Evolutionary conservation across 345 rosid species (phyloP).

Genomic region (Salix arbutifolia): DNA sequence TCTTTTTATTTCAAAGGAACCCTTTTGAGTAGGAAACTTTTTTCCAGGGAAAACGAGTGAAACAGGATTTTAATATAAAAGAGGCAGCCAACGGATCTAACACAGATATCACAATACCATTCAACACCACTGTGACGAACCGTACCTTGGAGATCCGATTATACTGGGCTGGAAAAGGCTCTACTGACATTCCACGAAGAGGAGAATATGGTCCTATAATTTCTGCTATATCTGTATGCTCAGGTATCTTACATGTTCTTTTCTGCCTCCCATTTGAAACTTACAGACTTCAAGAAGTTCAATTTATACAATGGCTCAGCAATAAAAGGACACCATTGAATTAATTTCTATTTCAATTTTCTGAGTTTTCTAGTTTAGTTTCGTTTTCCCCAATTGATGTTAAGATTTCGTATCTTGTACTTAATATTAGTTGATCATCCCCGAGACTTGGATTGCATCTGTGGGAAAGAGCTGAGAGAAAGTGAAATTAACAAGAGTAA

Average conservation of each 20-base stretch:
- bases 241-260: slow-evolving; percentile 39
- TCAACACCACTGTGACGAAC: slow-evolving; percentile 27
- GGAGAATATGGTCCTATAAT: slow-evolving; percentile 62
- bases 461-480: no score
- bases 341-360: no score
- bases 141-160: slow-evolving; percentile 52
- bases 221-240: slow-evolving; percentile 49
- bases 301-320: no score
- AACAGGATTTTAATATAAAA: background rate
- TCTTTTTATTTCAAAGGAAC: background rate
- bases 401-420: no score
- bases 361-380: no score
- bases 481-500: no score
- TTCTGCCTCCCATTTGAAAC: no score
- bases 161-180: slow-evolving; percentile 67
- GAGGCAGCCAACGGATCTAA: background rate
- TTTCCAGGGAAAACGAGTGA: background rate
- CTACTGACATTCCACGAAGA: slow-evolving; percentile 29
- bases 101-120: background rate
- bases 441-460: no score
- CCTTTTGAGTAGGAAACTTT: background rate
- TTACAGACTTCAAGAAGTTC: no score
- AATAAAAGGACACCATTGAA: no score
- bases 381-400: no score
- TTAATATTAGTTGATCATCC: no score